Evolutionary conservation across 495 filamentous ascomycete species (phyloP), one percentile per base, ranked within the genome.

Genomic region (Copromyces sp.): DNA sequence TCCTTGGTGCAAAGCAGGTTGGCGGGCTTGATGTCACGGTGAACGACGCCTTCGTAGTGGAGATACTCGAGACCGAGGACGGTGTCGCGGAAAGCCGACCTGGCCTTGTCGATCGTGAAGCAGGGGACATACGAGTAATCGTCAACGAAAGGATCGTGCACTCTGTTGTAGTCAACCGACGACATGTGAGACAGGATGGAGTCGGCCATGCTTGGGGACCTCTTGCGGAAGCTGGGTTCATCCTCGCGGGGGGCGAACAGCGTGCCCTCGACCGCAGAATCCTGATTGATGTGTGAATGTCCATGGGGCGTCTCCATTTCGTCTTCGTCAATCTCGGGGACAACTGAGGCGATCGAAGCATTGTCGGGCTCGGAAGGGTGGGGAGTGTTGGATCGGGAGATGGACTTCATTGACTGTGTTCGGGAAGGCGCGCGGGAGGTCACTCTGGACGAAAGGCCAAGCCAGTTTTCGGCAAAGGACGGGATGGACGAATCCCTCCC

Each of bases 1-100:
- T 94, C 91, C 72, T 86, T 87, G 6, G 94, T 97, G 83, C 94
- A 92, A 9, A 99, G 86, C 6, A 99, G 86, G 80, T 99, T 99
- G n/a, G 95, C 94, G 0, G 95, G 95, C 80, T 99, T 99, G 83
- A 99, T 99, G 79, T 99, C 95, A 39, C 95, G 92, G 79, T 99
- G 95, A 59, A 98, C 94, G 59, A 99, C 95, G 39, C 94, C 94
- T 82, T 98, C 93, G 77, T 93, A 98, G 76, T 99, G 95, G 7
- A 99, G 86, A 78, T 97, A 98, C 78, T 98, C 96, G 37, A 99
- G 82, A 35, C 95, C 95, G 35, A 98, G 86, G 1, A 99, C 90
- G 0, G 96, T 97, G 79, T 98, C 95, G 59, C 95, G 86, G 81
- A 99, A 98, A 1, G 92, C 93, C 39, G 88, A 89, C 29, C 94